A percentile compares a stretch with the other conserved stretches of the same genome.
Conservation (phyloP, 139 green algal genomes). For the Chlorella ohadii region DNA sequence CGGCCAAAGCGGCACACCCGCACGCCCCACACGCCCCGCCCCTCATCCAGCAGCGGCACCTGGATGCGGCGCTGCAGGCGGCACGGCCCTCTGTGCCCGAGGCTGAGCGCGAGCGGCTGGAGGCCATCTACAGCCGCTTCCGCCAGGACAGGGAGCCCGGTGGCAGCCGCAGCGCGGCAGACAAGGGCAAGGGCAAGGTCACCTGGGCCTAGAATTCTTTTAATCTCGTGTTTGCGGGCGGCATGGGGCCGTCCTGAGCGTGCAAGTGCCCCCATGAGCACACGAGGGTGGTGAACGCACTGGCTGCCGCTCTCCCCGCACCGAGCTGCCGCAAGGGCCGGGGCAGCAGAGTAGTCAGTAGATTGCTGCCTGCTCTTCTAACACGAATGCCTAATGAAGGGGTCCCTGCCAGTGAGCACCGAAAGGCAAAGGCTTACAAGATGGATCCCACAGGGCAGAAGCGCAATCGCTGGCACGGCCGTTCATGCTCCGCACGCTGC, state of each 20-base stretch:
- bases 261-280: too few relatives aligned
- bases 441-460: too few relatives aligned
- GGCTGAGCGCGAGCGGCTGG: conserved; percentile 61
- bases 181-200: conserved; percentile 56
- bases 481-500: too few relatives aligned
- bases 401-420: too few relatives aligned
- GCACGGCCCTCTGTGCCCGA: conserved; percentile 70
- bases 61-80: conserved; percentile 56
- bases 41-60: conserved; percentile 52
- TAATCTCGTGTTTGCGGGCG: background rate
- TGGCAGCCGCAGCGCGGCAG: conserved; percentile 11
- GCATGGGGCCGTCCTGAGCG: background rate
- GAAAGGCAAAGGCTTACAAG: too few relatives aligned
- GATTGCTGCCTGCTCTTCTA: too few relatives aligned
- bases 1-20: background rate
- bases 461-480: too few relatives aligned
- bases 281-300: background rate
- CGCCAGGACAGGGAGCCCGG: conserved; percentile 46
- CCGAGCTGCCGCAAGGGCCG: too few relatives aligned
- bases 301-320: too few relatives aligned
- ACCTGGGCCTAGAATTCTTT: conserved; percentile 15
- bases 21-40: background rate
- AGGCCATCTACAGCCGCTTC: conserved; percentile 73
- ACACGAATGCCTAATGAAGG: too few relatives aligned
- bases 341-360: too few relatives aligned